A percentile compares a stretch with the other conserved stretches of the same genome.
phyloP scores from a whole-genome alignment of 371 early-diverging fungal genomes.

The Syncephalastrum sp. region DNA sequence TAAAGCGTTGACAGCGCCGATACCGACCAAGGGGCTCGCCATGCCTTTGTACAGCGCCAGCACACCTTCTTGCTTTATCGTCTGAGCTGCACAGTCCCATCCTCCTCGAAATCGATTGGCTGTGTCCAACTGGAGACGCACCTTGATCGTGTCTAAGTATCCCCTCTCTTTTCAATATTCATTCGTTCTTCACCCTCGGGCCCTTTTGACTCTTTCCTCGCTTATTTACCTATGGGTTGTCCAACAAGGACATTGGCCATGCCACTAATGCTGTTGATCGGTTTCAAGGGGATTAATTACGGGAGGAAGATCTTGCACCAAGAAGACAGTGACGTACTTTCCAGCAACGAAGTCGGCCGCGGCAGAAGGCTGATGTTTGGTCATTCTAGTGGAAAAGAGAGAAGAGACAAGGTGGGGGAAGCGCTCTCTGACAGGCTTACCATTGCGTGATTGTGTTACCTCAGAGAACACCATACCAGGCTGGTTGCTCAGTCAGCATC shows the following conservation, averaged over 20 bases:
- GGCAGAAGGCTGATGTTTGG: slow-evolving; percentile 21
- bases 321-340: slow-evolving; percentile 32
- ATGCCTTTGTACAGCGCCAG: slow-evolving; percentile 82
- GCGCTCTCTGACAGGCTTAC: too few relatives aligned
- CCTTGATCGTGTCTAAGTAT: slow-evolving; percentile 82
- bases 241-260: slow-evolving; percentile 52
- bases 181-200: not conserved
- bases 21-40: slow-evolving; percentile 81
- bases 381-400: too few relatives aligned
- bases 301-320: not conserved
- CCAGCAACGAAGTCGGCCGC: slow-evolving; percentile 49
- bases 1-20: slow-evolving; percentile 81
- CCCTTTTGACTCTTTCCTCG: not conserved
- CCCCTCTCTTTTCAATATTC: slow-evolving; percentile 10
- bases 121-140: slow-evolving; percentile 53
- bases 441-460: too few relatives aligned
- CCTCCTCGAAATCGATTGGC: slow-evolving; percentile 66
- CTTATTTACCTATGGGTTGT: slow-evolving; percentile 23
- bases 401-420: too few relatives aligned
- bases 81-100: slow-evolving; percentile 68
- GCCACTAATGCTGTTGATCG: slow-evolving; percentile 23
- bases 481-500: too few relatives aligned
- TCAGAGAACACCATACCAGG: too few relatives aligned
- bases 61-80: slow-evolving; percentile 63
- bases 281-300: not conserved